A percentile compares a stretch with the other conserved stretches of the same genome.
These are phyloP conservation scores for Dichomitus squalens DNA, from an alignment of 1,284 basidiomycete species.

Conservation along the genomic window DNA sequence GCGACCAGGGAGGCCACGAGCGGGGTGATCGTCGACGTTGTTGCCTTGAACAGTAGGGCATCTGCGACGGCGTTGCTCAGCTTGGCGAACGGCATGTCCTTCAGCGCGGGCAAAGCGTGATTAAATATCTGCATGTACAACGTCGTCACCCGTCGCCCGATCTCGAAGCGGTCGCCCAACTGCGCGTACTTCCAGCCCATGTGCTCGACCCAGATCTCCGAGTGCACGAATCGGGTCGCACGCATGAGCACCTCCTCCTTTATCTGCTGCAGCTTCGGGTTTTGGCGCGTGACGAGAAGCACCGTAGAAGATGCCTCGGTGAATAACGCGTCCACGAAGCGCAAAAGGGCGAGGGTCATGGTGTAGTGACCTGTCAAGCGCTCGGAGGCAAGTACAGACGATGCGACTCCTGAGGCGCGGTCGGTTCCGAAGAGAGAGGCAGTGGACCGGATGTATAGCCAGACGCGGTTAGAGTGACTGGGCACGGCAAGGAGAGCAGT, in stretches of 20 bases:
- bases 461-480: slow-evolving; percentile 76
- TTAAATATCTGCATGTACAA: slow-evolving; percentile 71
- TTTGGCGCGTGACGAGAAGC: slow-evolving; percentile 53
- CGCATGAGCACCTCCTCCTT: slow-evolving; percentile 85
- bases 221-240: slow-evolving; percentile 75
- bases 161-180: slow-evolving; percentile 79
- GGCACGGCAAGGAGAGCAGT: slow-evolving; percentile 76
- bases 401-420: slow-evolving; percentile 53
- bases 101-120: slow-evolving; percentile 56
- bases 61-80: slow-evolving; percentile 68
- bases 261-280: slow-evolving; percentile 61
- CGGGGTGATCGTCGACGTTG: slow-evolving; percentile 75
- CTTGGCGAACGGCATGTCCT: slow-evolving; percentile 55
- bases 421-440: slow-evolving; percentile 74
- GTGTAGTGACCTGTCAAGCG: slow-evolving; percentile 74
- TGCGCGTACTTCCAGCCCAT: slow-evolving; percentile 81
- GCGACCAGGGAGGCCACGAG: slow-evolving; percentile 69
- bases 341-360: slow-evolving; percentile 77
- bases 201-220: slow-evolving; percentile 86
- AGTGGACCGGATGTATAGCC: slow-evolving; percentile 84
- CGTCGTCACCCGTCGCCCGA: slow-evolving; percentile 65
- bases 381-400: slow-evolving; percentile 72
- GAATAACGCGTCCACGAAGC: slow-evolving; percentile 77
- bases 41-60: slow-evolving; percentile 68
- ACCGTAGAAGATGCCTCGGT: slow-evolving; percentile 69